These are phyloP conservation scores for Diaporthe citriasiana DNA, from an alignment of 2,329 filamentous ascomycete species.

Conservation along the genomic window DNA sequence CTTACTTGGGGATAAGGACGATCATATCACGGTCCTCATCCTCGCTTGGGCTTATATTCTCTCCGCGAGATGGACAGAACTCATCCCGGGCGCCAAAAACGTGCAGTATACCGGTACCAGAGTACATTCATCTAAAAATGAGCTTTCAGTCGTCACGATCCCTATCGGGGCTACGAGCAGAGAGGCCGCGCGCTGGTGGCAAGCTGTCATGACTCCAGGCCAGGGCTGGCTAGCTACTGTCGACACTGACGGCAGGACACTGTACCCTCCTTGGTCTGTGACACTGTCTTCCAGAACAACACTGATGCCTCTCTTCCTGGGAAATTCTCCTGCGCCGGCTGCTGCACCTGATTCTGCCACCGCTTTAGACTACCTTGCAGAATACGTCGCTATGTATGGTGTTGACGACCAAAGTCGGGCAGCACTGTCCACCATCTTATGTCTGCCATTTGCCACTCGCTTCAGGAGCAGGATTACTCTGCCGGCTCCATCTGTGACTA, in stretches of 20 bases:
- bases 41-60: conserved; percentile 28
- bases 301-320: neutral
- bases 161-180: neutral
- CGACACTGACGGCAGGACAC: neutral
- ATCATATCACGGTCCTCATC: conserved; percentile 8
- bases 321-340: neutral
- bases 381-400: neutral
- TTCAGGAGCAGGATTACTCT: neutral
- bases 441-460: conserved; percentile 11
- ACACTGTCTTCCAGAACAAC: neutral
- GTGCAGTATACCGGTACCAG: neutral
- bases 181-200: conserved; percentile 23
- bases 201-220: conserved; percentile 11
- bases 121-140: neutral
- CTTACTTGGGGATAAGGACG: conserved; percentile 11
- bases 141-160: neutral
- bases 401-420: conserved; percentile 22
- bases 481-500: neutral
- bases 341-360: conserved; percentile 6
- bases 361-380: conserved; percentile 6
- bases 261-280: conserved; percentile 8
- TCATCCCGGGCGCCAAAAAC: conserved; percentile 11
- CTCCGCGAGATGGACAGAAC: conserved; percentile 28
- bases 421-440: conserved; percentile 17
- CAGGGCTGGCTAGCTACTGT: conserved; percentile 23